Conservation (phyloP, 78 protist species). For the Cavenderia fasciculata region DNA sequence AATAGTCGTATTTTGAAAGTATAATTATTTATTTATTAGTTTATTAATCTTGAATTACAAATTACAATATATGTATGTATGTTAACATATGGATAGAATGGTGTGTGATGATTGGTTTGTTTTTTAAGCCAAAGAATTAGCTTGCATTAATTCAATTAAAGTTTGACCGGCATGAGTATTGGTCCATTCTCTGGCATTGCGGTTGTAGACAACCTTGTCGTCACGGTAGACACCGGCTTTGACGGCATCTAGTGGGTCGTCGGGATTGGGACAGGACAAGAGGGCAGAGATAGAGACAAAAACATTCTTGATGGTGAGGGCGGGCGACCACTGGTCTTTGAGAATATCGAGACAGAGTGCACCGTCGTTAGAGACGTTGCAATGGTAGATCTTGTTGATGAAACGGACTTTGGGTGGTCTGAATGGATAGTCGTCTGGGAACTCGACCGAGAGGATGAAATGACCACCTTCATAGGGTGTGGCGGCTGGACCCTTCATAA, state of each 20-base stretch:
- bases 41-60: too few species aligned
- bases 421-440: constrained; percentile 91
- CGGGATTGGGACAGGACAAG: constrained; percentile 89
- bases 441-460: constrained; percentile 32
- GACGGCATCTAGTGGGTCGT: constrained; percentile 71
- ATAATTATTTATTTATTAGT: too few species aligned
- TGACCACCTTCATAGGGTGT: constrained; percentile 65
- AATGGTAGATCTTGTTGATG: constrained; percentile 93
- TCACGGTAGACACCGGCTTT: constrained; percentile 72
- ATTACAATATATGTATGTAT: too few species aligned
- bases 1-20: too few species aligned
- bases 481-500: constrained; percentile 28
- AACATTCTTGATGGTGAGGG: constrained; percentile 88
- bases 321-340: constrained; percentile 93
- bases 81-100: too few species aligned
- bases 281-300: constrained; percentile 85
- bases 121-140: constrained; percentile 18
- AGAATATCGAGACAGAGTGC: constrained; percentile 96
- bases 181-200: constrained; percentile 27
- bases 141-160: not conserved
- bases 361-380: constrained; percentile 93
- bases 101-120: too few species aligned
- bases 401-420: constrained; percentile 88
- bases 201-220: not conserved
- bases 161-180: constrained; percentile 4